Conservation (phyloP, 1,139 yeast species). For the Magnusiomyces starmeri region DNA sequence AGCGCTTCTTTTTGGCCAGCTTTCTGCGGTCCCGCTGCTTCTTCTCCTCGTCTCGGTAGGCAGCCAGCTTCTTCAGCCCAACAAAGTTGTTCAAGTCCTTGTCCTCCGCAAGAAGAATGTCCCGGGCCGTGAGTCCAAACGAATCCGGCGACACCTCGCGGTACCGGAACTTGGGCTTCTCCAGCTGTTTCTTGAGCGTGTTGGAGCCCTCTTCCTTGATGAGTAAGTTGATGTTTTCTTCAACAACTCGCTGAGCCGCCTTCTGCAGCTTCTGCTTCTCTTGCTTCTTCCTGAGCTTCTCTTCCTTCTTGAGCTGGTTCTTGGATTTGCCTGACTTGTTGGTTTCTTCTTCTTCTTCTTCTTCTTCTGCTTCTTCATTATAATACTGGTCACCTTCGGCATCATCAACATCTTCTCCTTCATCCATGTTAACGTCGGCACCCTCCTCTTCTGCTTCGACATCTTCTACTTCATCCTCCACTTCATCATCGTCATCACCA, state of each 20-base stretch:
- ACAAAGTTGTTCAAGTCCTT: conserved; percentile 72
- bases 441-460: conserved; percentile 28
- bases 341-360: conserved; percentile 24
- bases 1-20: conserved; percentile 70
- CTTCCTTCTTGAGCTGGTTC: conserved; percentile 33
- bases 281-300: conserved; percentile 55
- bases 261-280: conserved; percentile 54
- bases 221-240: conserved; percentile 39
- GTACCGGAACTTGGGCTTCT: conserved; percentile 65
- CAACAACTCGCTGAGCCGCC: conserved; percentile 67
- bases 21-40: conserved; percentile 75
- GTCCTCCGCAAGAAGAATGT: conserved; percentile 86
- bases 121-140: conserved; percentile 79
- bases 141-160: conserved; percentile 94
- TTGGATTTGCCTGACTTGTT: conserved; percentile 21
- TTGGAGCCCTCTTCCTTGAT: conserved; percentile 27
- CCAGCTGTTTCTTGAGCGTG: conserved; percentile 17
- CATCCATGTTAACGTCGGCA: no score
- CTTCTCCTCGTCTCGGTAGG: conserved; percentile 73
- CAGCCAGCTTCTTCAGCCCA: conserved; percentile 88
- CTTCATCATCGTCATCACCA: conserved; percentile 34
- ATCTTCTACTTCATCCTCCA: conserved; percentile 30
- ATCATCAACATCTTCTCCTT: conserved; percentile 26
- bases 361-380: conserved; percentile 28
- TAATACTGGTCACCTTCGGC: conserved; percentile 27